Base-by-base conservation (phyloP, 2,329 filamentous ascomycete species). In the Stemphylium beticola region DNA sequence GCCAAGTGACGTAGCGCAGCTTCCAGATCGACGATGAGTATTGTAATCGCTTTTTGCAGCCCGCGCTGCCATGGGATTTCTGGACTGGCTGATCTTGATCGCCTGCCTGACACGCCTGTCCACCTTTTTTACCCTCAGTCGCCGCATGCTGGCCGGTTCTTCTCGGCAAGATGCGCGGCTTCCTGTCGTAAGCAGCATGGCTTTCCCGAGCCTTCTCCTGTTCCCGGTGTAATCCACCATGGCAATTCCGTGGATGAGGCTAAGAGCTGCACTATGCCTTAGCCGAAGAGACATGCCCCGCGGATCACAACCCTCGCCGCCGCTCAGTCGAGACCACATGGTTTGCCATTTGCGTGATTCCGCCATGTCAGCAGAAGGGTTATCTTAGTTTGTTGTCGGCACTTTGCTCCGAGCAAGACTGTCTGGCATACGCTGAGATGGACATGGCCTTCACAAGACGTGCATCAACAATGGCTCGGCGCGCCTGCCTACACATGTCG, bases 1-100 rank as follows among this genome's bases (percentile, higher is more conserved):
- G 20, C 14, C 42, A 33, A 11, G 47, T 55, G 44, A 58, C 52
- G 55, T 55, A 47, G 52, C 43, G 38, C 8, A 17, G n/a, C 42
- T 29, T 14, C 40, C 12, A 10, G 32, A 56, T 56, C 53, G 53
- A 29, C 49, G 43, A 56, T 56, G 42, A 32, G 18, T 14, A 38
- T 10, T 29, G 38, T 3, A 47, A 53, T 56, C 53, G 48, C 32
- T 14, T 11, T 15, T 29, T 42, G 31, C 12, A 20, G 44, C 29
- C 10, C 14, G 7, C 11, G 3, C 31, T 18, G 12, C 8, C 17
- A 32, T 34, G 38, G 32, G 17, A 15, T 38, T 32, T 17, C 11
- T 17, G 18, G 3, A 4, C 12, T 14, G 6, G 8, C 2, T 1
- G 7, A 49, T 54, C 34, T 39, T 39, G 51, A 53, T 55, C 20